Evolutionary conservation across 306 rosid species (phyloP), one percentile per base, ranked within the genome.

Genomic region (Luffa aegyptiaca): DNA sequence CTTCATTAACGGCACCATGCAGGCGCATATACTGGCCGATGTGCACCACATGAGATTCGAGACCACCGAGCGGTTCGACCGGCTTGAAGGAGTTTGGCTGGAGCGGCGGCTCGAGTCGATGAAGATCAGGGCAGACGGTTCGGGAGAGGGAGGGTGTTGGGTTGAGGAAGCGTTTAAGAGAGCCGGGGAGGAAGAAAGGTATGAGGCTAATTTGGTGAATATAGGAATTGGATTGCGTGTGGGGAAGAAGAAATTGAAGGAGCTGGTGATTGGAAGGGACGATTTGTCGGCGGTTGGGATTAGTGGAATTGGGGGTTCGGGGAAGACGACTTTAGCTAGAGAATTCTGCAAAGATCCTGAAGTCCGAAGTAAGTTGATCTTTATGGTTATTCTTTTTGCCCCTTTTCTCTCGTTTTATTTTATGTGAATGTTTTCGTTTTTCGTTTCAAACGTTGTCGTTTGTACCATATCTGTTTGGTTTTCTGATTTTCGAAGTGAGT

Each of bases 271-370:
- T 53, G 92, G 84, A 33, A 80, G 84, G 53, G 82, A 82, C 2
- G 93, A 91, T 70, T 75, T 84, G 49, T 39, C 71, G 20, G 86
- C 90, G 49, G 88, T 92, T 70, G 97, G 92, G 39, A 86, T 95
- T 78, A 72, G 78, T 56, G 98, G 98, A 71, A 90, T 92, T 75
- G 98, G 97, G 57, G 98, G 98, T 6, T 95, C 98, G 1, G 98
- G 98, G 9, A 95, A 95, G 71, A 95, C 98, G 31, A 95, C 98
- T 69, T 88, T 95, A 55, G 98, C 91, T 2, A 85, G 84, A 84
- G 97, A 91, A 57, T 31, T 95, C 37, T 84, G 91, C 85, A 88
- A 79, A 81, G 97, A 95, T 82, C 79, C 86, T 45, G 86, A 88
- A 64, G 87, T 95, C 78, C 82, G 90, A 90, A n/a, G 98, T 94